These are phyloP conservation scores for Nothopassalora personata DNA, from an alignment of 2,329 filamentous ascomycete species.

Conservation along the genomic window DNA sequence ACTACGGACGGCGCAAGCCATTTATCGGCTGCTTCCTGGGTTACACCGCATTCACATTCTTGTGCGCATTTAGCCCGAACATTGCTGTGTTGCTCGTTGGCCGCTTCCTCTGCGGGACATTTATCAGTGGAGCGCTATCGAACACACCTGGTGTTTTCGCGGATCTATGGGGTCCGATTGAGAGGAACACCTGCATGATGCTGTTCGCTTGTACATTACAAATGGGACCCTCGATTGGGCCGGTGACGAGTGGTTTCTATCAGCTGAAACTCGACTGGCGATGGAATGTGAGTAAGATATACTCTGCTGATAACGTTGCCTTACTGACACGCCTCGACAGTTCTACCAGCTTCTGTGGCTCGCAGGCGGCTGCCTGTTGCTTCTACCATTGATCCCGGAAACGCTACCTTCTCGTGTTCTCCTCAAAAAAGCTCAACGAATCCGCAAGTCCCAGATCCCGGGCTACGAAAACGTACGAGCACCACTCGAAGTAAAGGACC, in stretches of 20 bases:
- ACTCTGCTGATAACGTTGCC: too few species aligned
- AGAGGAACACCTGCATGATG: slow-evolving; percentile 50
- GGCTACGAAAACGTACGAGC: slow-evolving; percentile 50
- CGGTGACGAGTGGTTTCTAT: slow-evolving; percentile 55
- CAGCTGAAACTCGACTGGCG: slow-evolving; percentile 49
- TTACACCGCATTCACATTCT: slow-evolving; percentile 47
- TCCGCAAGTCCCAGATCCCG: slow-evolving; percentile 26
- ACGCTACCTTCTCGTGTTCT: slow-evolving; percentile 51
- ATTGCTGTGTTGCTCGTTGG: slow-evolving; percentile 51
- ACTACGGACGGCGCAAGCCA: slow-evolving; percentile 54
- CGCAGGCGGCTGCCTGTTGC: slow-evolving; percentile 28
- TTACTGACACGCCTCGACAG: too few species aligned
- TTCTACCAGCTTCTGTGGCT: slow-evolving; percentile 43
- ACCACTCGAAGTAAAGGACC: slow-evolving; percentile 43
- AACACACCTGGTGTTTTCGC: slow-evolving; percentile 49
- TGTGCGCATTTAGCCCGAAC: slow-evolving; percentile 53
- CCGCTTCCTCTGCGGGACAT: slow-evolving; percentile 52
- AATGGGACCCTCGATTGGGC: slow-evolving; percentile 48
- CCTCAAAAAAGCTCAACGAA: slow-evolving; percentile 49
- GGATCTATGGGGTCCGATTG: slow-evolving; percentile 50
- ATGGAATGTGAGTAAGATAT: slow-evolving; percentile 28
- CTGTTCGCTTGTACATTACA: slow-evolving; percentile 40
- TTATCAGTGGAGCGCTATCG: slow-evolving; percentile 44
- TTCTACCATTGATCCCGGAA: slow-evolving; percentile 53
- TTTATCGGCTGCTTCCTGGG: slow-evolving; percentile 41